Percentiles rank a stretch among this genome's conserved stretches.
Conservation (phyloP, 306 rosid species). For the Abrus precatorius region DNA sequence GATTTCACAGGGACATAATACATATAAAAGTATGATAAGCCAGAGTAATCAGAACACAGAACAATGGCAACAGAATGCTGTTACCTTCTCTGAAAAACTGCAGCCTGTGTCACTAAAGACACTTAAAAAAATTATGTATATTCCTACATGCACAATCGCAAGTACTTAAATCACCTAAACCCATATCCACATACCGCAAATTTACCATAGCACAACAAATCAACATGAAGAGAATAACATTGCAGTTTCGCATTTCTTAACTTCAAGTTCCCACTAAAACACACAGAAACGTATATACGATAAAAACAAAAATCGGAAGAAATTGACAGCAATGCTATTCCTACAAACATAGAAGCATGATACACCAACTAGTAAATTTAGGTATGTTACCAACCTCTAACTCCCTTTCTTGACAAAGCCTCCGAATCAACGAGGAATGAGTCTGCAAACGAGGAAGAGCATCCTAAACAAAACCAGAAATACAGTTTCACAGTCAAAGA, state of each 20-base stretch:
- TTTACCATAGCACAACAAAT: neutral
- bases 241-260: neutral
- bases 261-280: neutral
- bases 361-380: neutral
- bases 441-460: constrained; percentile 72
- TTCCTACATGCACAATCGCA: neutral
- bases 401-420: constrained; percentile 85
- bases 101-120: neutral
- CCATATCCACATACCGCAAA: neutral
- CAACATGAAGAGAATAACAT: constrained; percentile 1
- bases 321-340: neutral
- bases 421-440: constrained; percentile 87
- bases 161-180: constrained; percentile 13
- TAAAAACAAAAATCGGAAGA: neutral
- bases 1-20: neutral
- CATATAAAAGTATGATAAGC: neutral
- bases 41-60: constrained; percentile 15
- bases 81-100: constrained; percentile 6
- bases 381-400: constrained; percentile 74
- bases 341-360: neutral
- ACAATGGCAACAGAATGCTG: neutral
- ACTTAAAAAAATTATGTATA: neutral
- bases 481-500: constrained; percentile 21
- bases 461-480: constrained; percentile 55
- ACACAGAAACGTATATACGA: neutral